Percentiles rank a stretch among this genome's conserved stretches.
Conservation (phyloP, 1,139 yeast species). For the Hemisphaericaspora lyxosophila region DNA sequence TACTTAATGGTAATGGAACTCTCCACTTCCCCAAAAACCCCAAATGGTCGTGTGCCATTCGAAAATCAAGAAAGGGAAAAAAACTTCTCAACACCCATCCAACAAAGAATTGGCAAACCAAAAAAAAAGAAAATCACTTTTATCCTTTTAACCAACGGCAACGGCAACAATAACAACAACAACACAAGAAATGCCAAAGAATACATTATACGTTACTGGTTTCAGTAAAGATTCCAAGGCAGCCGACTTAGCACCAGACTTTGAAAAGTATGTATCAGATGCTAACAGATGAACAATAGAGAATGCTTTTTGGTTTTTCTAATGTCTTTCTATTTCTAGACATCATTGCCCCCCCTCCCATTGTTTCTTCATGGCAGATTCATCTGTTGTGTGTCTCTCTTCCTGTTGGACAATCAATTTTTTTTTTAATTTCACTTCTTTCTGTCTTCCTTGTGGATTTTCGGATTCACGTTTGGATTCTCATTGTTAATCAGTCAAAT, state of each 20-base stretch:
- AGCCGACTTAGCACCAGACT: constrained; percentile 64
- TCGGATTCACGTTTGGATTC: constrained; percentile 2
- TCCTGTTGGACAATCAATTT: not conserved
- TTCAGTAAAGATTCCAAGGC: constrained; percentile 61
- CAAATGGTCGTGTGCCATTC: too few species aligned
- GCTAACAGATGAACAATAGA: constrained; percentile 2
- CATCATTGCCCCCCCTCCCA: constrained; percentile 1
- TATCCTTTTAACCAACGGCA: too few species aligned
- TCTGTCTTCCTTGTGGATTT: constrained; percentile 2
- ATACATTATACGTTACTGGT: constrained; percentile 64
- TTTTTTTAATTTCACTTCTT: constrained; percentile 1
- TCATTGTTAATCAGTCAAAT: not conserved
- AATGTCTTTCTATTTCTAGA: constrained; percentile 2
- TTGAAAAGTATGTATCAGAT: constrained; percentile 57
- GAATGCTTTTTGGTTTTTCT: constrained; percentile 4
- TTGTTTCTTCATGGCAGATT: not conserved
- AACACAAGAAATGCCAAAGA: constrained; percentile 43
- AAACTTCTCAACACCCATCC: too few species aligned
- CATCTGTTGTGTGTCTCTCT: too few species aligned
- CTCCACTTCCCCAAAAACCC: too few species aligned
- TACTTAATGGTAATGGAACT: too few species aligned
- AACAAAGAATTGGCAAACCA: too few species aligned
- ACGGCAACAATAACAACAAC: not conserved
- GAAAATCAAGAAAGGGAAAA: too few species aligned
- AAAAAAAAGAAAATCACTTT: too few species aligned